Evolutionary conservation across 2,329 filamentous ascomycete species (phyloP), one percentile per base, ranked within the genome.

Genomic region (Chrysoporthe cubensis): DNA sequence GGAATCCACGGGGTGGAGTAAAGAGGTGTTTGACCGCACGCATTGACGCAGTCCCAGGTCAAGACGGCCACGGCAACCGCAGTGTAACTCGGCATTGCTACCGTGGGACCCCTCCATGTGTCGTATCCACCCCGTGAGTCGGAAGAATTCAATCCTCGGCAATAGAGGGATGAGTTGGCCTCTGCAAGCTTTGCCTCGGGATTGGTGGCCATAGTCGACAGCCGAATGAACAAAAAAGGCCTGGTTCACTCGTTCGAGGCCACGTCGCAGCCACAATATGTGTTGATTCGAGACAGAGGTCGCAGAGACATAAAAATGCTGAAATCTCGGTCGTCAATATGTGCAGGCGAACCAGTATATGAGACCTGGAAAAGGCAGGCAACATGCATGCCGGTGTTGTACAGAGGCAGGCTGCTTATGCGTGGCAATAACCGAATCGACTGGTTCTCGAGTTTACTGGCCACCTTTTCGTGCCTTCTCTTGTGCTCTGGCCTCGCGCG

Each of bases 401-500:
- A 66, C 63, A 68, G 46, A 52, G 65, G 58, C 57, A 65, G 59
- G n/a, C 57, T 40, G 62, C 62, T 67, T 14, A 32, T 43, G 57
- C 21, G 44, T 64, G 50, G 56, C 58, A 58, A 37, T 43, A 26
- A 67, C 50, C 6, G 54, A 42, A 21, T 64, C 50, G 58, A 68
- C 37, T 66, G 50, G 40, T 34, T 50, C 42, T 61, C 59, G 42
- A 37, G 26, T 57, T 69, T 56, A 70, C 71, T 74, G 82, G 75
- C 82, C 78, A 32, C 80, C 89, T 78, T 92, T 92, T 71, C 89
- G 87, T 69, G 89, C 89, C 80, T 92, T 93, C 80, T 98, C 95
- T 75, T 95, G 91, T 37, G 91, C 91, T 78, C 94, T 88, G 71
- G 94, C 94, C 77, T 93, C 89, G 72, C 94, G 88, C 60, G 95